Evolutionary conservation across 306 rosid genomes (phyloP), one percentile per base, ranked within the genome.

Genomic region (Crataegus laevigata): DNA sequence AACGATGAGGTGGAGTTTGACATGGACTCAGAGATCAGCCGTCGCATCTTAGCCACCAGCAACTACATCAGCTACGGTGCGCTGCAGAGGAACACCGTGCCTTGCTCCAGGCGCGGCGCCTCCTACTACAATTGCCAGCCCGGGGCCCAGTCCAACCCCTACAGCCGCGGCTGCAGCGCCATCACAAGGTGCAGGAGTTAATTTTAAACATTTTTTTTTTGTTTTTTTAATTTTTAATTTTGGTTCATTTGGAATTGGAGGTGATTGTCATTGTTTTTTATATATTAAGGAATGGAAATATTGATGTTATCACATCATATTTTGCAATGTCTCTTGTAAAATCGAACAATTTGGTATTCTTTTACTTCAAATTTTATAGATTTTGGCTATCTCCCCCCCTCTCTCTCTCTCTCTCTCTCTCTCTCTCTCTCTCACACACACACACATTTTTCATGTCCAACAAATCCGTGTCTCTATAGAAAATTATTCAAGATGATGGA

Each of bases 51-150:
- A 75, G 98, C 99, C 59, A 96, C 97, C 40, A 80, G 21, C 2
- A 57, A 74, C 70, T 96, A 96, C 85, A 84, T 96, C 87, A 96
- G 99, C 96, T 96, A 96, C 81, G 99, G 96, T 70, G 98, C 99
- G 76, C 83, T 96, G 28, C 90, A 83, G 91, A 92, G 92, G 94
- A 90, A 96, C 92, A 86, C 88, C 11, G 97, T 96, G 6, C 99
- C 99, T 1, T 96, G 99, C 78, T 96, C 99, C 22, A 91, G 96
- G 62, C 98, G 96, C 3, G 98, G 98, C 1, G 87, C 97, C 0
- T 93, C 98, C 28, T 93, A 93, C 82, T 93, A 96, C 85, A 96
- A 96, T 72, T 96, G 99, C 88, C 32, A 76, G 52, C 81, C 98
- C n/a, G 98, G 99, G 0, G 91, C 94, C 76, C 94, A 89, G 84